Evolutionary conservation across 2,329 filamentous ascomycete genomes (phyloP).

Genomic region (Aspergillus ruber): DNA sequence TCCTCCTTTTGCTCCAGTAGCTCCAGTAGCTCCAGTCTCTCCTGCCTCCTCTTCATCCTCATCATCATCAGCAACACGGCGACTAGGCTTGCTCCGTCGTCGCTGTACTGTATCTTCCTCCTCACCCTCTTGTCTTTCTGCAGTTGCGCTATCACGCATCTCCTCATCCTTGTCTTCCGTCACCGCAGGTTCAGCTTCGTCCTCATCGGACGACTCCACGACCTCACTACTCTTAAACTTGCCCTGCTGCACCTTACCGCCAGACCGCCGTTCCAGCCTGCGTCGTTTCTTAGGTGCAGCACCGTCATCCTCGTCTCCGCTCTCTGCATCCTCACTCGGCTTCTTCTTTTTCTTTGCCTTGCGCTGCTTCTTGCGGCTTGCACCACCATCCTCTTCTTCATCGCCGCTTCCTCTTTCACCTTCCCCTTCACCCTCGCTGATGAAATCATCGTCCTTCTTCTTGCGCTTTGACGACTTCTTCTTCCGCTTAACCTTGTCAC

Average conservation of each 20-base stretch:
- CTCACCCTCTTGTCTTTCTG: constrained; percentile 42
- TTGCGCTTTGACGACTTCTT: constrained; percentile 52
- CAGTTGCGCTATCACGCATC: constrained; percentile 17
- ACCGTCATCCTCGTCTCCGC: constrained; percentile 22
- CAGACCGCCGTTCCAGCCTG: constrained; percentile 50
- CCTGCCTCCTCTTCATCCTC: constrained; percentile 43
- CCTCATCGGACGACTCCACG: constrained; percentile 65
- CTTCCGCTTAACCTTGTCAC: constrained; percentile 73
- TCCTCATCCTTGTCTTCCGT: constrained; percentile 20
- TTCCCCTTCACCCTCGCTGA: constrained; percentile 40
- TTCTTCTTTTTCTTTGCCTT: constrained; percentile 20
- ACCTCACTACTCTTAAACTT: constrained; percentile 87
- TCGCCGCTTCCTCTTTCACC: constrained; percentile 5
- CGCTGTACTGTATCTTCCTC: constrained; percentile 26
- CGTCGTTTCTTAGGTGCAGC: constrained; percentile 52
- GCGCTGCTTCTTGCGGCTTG: not conserved
- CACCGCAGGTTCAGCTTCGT: constrained; percentile 8
- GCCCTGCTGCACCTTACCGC: constrained; percentile 33
- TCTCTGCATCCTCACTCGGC: constrained; percentile 28
- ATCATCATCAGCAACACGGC: constrained; percentile 33
- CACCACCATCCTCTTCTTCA: constrained; percentile 1
- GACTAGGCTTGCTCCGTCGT: constrained; percentile 26
- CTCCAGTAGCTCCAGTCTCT: constrained; percentile 14
- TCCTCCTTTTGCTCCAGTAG: no score
- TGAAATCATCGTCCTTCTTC: constrained; percentile 51